A percentile compares a stretch with the other conserved stretches of the same genome.
phyloP scores from a whole-genome alignment of 495 filamentous ascomycete genomes.

The Penicillium salamii region DNA sequence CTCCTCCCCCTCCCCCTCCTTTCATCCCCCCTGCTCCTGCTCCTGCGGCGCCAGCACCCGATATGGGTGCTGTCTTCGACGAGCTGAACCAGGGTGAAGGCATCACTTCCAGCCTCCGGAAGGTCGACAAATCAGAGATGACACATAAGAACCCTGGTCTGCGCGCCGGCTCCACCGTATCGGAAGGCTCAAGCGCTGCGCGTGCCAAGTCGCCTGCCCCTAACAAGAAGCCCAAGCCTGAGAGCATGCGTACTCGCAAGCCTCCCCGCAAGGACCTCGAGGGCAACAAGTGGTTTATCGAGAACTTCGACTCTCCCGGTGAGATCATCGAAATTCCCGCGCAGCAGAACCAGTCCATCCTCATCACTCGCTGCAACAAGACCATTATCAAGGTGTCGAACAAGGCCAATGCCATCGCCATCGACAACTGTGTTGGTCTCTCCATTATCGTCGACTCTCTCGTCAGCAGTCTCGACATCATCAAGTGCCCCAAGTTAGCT shows the following conservation, averaged over 20 bases:
- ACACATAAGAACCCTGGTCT: constrained; percentile 98
- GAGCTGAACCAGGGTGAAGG: constrained; percentile 83
- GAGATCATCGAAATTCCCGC: constrained; percentile 74
- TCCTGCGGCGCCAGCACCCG: constrained; percentile 39
- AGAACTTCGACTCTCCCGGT: constrained; percentile 83
- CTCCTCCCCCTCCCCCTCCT: constrained; percentile 73
- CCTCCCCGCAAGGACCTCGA: constrained; percentile 88
- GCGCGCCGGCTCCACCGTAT: constrained; percentile 66
- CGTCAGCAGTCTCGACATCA: constrained; percentile 86
- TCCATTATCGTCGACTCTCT: constrained; percentile 86
- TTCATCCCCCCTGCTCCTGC: constrained; percentile 31
- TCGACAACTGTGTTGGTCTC: constrained; percentile 84
- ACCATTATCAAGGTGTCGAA: constrained; percentile 83
- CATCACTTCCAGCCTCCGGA: constrained; percentile 83
- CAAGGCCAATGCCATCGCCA: constrained; percentile 92
- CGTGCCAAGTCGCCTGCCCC: constrained; percentile 80
- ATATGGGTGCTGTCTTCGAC: constrained; percentile 82
- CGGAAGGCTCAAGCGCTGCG: constrained; percentile 45
- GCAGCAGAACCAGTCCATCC: constrained; percentile 79
- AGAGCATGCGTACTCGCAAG: constrained; percentile 91
- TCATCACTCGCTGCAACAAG: constrained; percentile 87
- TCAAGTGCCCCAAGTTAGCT: constrained; percentile 90
- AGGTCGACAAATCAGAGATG: constrained; percentile 92
- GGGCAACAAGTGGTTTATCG: constrained; percentile 93
- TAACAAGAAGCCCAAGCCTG: constrained; percentile 89